A percentile compares a stretch with the other conserved stretches of the same genome.
Conservation (phyloP, 2,329 filamentous ascomycete species). For the Pseudogymnoascus destructans region DNA sequence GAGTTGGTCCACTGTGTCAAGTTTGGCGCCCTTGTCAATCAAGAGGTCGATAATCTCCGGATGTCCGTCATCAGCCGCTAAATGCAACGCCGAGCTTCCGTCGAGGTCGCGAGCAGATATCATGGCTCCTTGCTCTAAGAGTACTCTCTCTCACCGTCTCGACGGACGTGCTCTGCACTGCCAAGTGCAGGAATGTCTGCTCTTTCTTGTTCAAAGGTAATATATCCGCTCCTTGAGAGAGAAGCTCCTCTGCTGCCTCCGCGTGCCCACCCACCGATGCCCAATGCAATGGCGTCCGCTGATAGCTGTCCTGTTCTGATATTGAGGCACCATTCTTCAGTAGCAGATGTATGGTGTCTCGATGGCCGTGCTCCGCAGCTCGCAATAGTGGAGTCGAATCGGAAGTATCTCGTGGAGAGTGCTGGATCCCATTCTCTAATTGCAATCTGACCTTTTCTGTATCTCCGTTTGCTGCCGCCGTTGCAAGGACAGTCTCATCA, state of each 20-base stretch:
- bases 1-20: constrained; percentile 8
- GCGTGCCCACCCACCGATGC: constrained; percentile 8
- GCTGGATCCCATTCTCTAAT: neutral
- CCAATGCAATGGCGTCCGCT: neutral
- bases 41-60: constrained; percentile 6
- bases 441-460: neutral
- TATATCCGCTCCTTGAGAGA: constrained; percentile 9
- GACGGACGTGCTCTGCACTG: constrained; percentile 9
- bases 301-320: constrained; percentile 21
- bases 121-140: neutral
- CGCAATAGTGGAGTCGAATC: neutral
- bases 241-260: neutral
- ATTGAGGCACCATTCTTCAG: constrained; percentile 10
- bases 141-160: constrained; percentile 10
- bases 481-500: neutral
- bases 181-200: constrained; percentile 11
- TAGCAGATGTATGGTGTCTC: constrained; percentile 11
- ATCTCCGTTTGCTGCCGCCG: neutral
- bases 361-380: constrained; percentile 13
- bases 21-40: constrained; percentile 7
- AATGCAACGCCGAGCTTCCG: constrained; percentile 12
- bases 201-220: constrained; percentile 4
- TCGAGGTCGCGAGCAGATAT: constrained; percentile 10
- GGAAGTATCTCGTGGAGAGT: neutral
- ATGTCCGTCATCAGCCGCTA: constrained; percentile 10